Conservation (phyloP, 768 basidiomycete genomes). For the Pleurotus citrinopileatus region DNA sequence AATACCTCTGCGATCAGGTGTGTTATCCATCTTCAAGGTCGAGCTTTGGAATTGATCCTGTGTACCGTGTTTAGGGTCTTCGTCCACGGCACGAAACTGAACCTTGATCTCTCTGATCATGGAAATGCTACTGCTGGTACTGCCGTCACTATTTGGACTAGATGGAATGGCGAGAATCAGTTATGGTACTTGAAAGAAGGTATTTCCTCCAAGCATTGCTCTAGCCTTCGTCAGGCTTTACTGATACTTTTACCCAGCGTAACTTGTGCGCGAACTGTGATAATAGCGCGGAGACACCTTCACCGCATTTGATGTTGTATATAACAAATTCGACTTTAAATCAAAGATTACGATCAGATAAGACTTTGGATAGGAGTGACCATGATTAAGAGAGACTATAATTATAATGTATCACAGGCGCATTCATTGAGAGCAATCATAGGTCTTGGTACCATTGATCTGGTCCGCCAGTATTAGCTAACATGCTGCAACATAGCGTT, state of each 20-base stretch:
- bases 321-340: too few relatives aligned
- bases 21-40: too few relatives aligned
- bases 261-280: too few relatives aligned
- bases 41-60: too few relatives aligned
- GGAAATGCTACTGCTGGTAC: slow-evolving; percentile 8
- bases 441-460: background rate
- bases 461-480: background rate
- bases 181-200: slow-evolving; percentile 1
- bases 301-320: too few relatives aligned
- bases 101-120: slow-evolving; percentile 5
- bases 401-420: too few relatives aligned
- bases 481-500: background rate
- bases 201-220: background rate
- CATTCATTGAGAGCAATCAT: too few relatives aligned
- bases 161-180: slow-evolving; percentile 1
- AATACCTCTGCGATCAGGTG: slow-evolving; percentile 20
- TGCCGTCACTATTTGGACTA: background rate
- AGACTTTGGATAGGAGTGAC: too few relatives aligned
- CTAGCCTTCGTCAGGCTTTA: background rate
- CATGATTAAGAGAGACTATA: too few relatives aligned
- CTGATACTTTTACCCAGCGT: too few relatives aligned
- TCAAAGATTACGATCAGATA: too few relatives aligned
- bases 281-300: too few relatives aligned
- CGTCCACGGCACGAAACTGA: background rate
- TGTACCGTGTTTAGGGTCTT: background rate